These are phyloP conservation scores for Ochetophila trinervis DNA, from an alignment of 306 rosid species.

Conservation along the genomic window DNA sequence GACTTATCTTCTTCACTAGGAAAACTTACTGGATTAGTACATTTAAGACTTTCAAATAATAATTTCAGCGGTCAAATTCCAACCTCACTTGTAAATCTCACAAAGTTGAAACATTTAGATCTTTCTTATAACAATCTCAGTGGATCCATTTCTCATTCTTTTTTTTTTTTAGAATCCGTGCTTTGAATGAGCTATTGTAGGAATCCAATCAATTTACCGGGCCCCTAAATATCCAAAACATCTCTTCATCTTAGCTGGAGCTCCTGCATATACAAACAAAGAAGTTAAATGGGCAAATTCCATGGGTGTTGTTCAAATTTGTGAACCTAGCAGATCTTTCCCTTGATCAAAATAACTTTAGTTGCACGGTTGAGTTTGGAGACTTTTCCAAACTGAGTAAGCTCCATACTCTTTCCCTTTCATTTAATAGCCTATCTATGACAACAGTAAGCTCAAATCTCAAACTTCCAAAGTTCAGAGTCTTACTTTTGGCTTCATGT, in stretches of 20 bases:
- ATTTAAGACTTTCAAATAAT: neutral
- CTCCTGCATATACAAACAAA: neutral
- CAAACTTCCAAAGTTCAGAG: neutral
- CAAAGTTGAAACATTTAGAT: neutral
- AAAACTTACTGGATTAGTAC: neutral
- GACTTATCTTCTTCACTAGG: neutral
- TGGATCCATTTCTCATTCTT: neutral
- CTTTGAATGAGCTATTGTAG: neutral
- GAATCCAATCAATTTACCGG: constrained; percentile 1
- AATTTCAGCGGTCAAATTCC: no score
- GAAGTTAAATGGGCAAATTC: neutral
- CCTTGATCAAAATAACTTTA: neutral
- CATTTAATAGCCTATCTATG: neutral
- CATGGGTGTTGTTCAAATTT: neutral
- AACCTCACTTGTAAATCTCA: constrained; percentile 11
- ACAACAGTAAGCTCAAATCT: neutral
- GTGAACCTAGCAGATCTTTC: neutral
- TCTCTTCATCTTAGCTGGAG: constrained; percentile 3
- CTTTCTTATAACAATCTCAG: neutral
- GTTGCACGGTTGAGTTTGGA: neutral
- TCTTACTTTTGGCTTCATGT: neutral
- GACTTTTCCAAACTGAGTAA: neutral
- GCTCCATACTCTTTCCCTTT: neutral
- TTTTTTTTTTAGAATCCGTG: constrained; percentile 1
- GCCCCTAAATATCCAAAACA: constrained; percentile 1